Evolutionary conservation across 768 basidiomycete species (phyloP), one percentile per base, ranked within the genome.

Genomic region (Saitozyma sp.): DNA sequence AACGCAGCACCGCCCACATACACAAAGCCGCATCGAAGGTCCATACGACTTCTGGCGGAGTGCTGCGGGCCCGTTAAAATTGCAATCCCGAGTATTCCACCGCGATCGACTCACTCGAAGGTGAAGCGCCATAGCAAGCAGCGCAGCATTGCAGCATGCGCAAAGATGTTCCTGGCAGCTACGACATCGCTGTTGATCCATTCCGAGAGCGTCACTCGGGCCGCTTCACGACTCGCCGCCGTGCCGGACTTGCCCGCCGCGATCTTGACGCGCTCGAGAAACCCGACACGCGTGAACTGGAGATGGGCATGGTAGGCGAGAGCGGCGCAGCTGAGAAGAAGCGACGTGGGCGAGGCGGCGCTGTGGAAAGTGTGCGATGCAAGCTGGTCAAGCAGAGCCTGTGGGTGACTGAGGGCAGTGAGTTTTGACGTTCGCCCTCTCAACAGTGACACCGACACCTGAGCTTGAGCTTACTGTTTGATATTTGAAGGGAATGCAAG

Each of bases 181-280:
- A 37, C 41, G 14, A 19, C 56, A 52, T 58, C 49, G 13, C 9
- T 50, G 19, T 40, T 53, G 49, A 63, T 43, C 56, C 56, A 63
- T 43, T 29, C 17, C 43, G 10, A 16, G 9, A 62, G n/a, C 38
- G 49, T 45, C n/a, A 14, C 16, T 38, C 52, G 16, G 10, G 63
- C 63, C 14, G 19, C 40, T 40, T 49, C 29, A 39, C 51, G 57
- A 43, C 50, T 53, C 7, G 16, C 41, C 16, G n/a, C 10, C 16
- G 63, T 59, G 11, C 64, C 64, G n/a, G 58, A 56, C 37, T 65
- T 65, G 20, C 64, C 64, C 14, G 64, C 64, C 9, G 64, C 64
- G 10, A 57, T 19, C 43, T 65, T 65, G 54, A 65, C 49, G 17
- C 40, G 42, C n/a, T 65, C 53, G 39, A 65, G 16, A 39, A 65